Conservation (phyloP, 2,329 filamentous ascomycete species). For the Aspergillus neoniger region DNA sequence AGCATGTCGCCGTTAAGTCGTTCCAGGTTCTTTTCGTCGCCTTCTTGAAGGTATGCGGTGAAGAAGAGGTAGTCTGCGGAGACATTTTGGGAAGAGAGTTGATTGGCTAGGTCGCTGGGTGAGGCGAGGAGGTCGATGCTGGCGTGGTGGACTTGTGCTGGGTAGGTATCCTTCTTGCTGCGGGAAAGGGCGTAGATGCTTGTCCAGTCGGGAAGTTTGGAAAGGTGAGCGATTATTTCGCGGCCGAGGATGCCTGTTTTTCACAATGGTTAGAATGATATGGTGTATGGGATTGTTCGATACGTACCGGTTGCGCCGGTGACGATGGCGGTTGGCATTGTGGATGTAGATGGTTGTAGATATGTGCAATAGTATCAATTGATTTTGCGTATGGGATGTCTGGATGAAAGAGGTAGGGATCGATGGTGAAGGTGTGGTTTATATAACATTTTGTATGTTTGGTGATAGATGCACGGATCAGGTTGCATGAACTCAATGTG, state of each 20-base stretch:
- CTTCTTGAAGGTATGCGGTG: conserved; percentile 45
- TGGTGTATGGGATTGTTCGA: background rate
- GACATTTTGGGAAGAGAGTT: conserved; percentile 33
- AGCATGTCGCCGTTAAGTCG: conserved; percentile 49
- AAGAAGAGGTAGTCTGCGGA: conserved; percentile 48
- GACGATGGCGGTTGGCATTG: conserved; percentile 33
- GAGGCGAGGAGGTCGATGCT: conserved; percentile 41
- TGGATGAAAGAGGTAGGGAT: too few relatives aligned
- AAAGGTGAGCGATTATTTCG: conserved; percentile 43
- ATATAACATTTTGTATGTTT: background rate
- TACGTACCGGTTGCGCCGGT: conserved; percentile 33
- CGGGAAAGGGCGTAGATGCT: conserved; percentile 46
- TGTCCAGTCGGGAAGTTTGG: conserved; percentile 37
- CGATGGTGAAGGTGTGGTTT: background rate
- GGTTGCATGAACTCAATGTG: background rate
- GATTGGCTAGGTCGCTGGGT: conserved; percentile 39
- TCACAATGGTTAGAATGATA: too few relatives aligned
- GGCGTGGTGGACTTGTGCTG: conserved; percentile 41
- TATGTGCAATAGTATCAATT: background rate
- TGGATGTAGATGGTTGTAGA: background rate
- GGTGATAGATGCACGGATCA: background rate
- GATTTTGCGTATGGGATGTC: too few relatives aligned
- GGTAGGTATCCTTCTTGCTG: conserved; percentile 40
- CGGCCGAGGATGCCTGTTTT: conserved; percentile 43
- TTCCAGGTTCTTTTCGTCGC: conserved; percentile 38